Percentiles rank a stretch among this genome's conserved stretches.
Conservation (phyloP, 805 yeast species). For the Saturnispora serradocipensis region DNA sequence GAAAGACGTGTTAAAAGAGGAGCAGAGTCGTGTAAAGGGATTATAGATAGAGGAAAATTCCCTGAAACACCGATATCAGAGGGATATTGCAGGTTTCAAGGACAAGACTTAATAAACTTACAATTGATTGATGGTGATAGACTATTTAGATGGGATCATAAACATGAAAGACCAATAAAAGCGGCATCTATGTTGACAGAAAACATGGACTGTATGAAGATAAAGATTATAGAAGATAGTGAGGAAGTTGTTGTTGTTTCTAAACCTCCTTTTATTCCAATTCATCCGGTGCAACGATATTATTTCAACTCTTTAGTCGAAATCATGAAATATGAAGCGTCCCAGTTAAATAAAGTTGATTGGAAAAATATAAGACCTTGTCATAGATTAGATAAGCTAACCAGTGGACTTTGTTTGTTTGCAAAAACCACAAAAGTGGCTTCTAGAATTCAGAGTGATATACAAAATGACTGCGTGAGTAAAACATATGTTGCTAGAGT, state of each 20-base stretch:
- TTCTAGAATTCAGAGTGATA: slow-evolving; percentile 25
- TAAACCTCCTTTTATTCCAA: slow-evolving; percentile 47
- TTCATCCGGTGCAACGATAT: slow-evolving; percentile 44
- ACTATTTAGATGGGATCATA: slow-evolving; percentile 20
- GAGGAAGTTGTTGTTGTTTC: slow-evolving; percentile 33
- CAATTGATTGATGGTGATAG: slow-evolving; percentile 23
- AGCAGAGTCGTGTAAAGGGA: slow-evolving; percentile 11
- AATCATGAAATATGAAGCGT: slow-evolving; percentile 29
- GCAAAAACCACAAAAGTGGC: slow-evolving; percentile 32
- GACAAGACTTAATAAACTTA: slow-evolving; percentile 18
- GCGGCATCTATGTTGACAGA: slow-evolving; percentile 11
- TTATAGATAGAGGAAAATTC: background rate
- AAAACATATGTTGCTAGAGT: slow-evolving; percentile 42
- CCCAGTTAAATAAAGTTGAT: background rate
- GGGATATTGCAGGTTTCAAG: slow-evolving; percentile 22
- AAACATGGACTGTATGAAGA: background rate
- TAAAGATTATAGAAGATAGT: slow-evolving; percentile 16
- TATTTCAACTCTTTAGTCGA: slow-evolving; percentile 38
- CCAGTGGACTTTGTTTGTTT: slow-evolving; percentile 43
- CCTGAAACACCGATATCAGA: background rate
- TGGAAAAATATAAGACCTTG: slow-evolving; percentile 26
- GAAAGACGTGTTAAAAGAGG: slow-evolving; percentile 7
- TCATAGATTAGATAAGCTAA: slow-evolving; percentile 45
- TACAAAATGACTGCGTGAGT: slow-evolving; percentile 24
- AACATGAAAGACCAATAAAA: slow-evolving; percentile 24